Evolutionary conservation across 306 rosid genomes (phyloP), one percentile per base, ranked within the genome.

Genomic region (Casuarina cunninghamiana): DNA sequence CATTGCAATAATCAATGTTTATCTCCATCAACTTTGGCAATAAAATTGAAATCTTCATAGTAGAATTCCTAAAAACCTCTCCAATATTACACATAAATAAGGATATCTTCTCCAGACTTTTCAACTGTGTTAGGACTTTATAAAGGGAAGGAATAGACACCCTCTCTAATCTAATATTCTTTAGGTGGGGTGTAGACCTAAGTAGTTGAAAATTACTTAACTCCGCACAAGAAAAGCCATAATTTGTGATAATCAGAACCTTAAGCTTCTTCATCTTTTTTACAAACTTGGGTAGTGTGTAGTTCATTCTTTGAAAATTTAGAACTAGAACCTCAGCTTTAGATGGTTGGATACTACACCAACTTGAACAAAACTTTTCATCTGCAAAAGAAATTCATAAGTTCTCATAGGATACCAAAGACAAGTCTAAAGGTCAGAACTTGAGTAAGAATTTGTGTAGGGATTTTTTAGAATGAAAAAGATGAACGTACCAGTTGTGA

Each of bases 401-500:
- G 43, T 42, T 86, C 62, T 50, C 61, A 53, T 3, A 61, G 61
- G 39, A 46, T 35, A 9, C 49, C 44, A 16, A 15, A 38, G 0
- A 26, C 32, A 69, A 42, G 73, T 13, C 71, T 62, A 63, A 5
- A 42, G 9, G 43, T 17, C 43, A 77, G 7, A 45, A 37, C 2
- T 41, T 53, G 57, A 53, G 8, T 26, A 10, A 39, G 49, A 43
- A 6, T 42, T 11, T 5, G 37, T 3, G 42, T 3, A n/a, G 17
- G 2, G 2, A 16, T 37, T 53, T 72, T 63, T 32, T 37, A 35
- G 5, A 61, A 45, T 42, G 79, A 76, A 17, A 78, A 37, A 65
- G 49, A 76, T 16, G 71, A 72, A 79, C 74, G 17, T 53, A 91
- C 98, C 94, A 1, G 95, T 88, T 71, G 93, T 81, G 84, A 93